Evolutionary conservation across 805 yeast genomes (phyloP), one percentile per base, ranked within the genome.

Genomic region (Yarrowia sp.): DNA sequence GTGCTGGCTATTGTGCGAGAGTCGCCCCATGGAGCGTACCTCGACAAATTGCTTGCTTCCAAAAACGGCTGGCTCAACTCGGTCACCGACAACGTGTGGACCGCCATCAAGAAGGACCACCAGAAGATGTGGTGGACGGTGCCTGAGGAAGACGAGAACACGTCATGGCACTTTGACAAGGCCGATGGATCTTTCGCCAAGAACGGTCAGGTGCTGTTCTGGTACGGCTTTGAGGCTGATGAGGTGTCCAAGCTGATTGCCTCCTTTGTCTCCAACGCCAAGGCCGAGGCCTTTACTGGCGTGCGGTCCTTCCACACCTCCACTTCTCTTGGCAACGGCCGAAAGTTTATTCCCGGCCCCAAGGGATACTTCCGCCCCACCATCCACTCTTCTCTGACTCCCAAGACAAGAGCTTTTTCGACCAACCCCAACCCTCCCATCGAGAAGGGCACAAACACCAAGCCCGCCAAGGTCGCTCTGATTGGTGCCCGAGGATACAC

Each of bases 401-500:
- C 43, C 39, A 64, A 53, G 57, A 35, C 55, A 17, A 71, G 74
- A 22, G 11, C 60, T 39, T 61, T 61, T 17, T 7, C 48, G 17
- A 73, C 79, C 50, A 86, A 86, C 75, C 89, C 90, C 62, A 86
- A 86, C 74, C 90, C 92, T 13, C 96, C 96, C 11, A 73, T 84
- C 50, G 80, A 82, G 62, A 80, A 81, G 63, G 93, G 91, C 42
- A 74, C 83, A 41, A 89, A 86, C 79, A 81, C 81, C 43, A 75
- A 81, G 45, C 81, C 81, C 67, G 82, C 96, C 22, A 85, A 85
- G 69, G 92, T 95, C 55, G 99, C 97, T 1, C 83, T 95, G 71
- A 93, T 95, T 74, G 99, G 99, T 71, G 99, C 99, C 45, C 88
- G 99, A 79, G 99, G 99, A 35, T 91, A 83, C 78, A 93, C 98